Evolutionary conservation across 768 basidiomycete species (phyloP).

Genomic region (Kwoniella shandongensis): DNA sequence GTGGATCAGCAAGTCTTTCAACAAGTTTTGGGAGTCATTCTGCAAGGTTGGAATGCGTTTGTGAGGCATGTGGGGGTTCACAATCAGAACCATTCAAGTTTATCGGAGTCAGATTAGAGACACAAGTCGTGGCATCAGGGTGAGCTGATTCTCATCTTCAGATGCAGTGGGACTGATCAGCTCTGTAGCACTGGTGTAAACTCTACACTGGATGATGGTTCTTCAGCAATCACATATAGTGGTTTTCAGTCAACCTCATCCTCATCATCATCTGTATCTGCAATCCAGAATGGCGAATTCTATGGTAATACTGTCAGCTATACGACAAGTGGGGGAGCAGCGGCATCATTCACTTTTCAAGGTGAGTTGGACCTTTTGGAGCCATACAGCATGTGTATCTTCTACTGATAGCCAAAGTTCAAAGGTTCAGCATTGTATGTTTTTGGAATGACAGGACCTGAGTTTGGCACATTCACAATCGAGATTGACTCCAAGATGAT

Average conservation of each 20-base stretch:
- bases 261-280: constrained; percentile 5
- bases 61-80: neutral
- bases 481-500: constrained; percentile 14
- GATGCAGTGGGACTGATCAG: constrained; percentile 1
- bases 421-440: constrained; percentile 40
- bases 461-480: constrained; percentile 29
- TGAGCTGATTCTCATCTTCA: constrained; percentile 2
- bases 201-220: constrained; percentile 39
- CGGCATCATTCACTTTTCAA: constrained; percentile 20
- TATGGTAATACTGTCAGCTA: constrained; percentile 40
- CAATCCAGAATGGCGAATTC: constrained; percentile 32
- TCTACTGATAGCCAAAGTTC: neutral
- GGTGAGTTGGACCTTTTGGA: constrained; percentile 26
- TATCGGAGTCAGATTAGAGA: constrained; percentile 6
- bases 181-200: constrained; percentile 17
- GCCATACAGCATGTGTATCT: too few species aligned
- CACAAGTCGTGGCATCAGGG: constrained; percentile 16
- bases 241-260: constrained; percentile 30
- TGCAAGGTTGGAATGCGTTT: constrained; percentile 22
- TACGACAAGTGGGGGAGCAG: constrained; percentile 28
- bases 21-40: constrained; percentile 20
- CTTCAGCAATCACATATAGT: constrained; percentile 26
- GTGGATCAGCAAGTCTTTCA: constrained; percentile 10
- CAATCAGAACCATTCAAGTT: constrained; percentile 7
- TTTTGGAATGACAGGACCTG: constrained; percentile 39